A percentile compares a stretch with the other conserved stretches of the same genome.
Conservation (phyloP, 2,329 filamentous ascomycete genomes). For the Alternaria alternata region DNA sequence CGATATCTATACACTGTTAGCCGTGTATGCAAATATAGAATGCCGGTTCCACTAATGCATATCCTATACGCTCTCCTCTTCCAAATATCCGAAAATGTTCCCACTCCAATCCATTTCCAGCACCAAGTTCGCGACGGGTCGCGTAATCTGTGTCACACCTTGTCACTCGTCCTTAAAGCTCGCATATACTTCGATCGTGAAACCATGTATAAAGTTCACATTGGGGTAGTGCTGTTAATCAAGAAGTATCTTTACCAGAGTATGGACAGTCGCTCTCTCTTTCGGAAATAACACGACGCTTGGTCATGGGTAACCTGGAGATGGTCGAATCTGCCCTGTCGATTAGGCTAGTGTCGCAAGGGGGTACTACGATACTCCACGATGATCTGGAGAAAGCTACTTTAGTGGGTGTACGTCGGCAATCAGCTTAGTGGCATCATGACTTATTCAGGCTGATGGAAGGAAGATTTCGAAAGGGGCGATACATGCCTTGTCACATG, state of each 20-base stretch:
- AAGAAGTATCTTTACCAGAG: background rate
- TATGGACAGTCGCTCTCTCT: background rate
- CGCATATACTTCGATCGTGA: background rate
- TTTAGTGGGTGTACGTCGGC: background rate
- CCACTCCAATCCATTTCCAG: too few species aligned
- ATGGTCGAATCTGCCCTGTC: background rate
- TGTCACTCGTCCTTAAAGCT: background rate
- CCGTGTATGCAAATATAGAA: background rate
- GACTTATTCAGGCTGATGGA: background rate
- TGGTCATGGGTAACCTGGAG: background rate
- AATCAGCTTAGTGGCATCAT: background rate
- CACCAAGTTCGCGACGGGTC: too few species aligned
- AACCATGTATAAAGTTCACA: background rate
- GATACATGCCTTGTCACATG: background rate
- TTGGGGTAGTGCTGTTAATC: background rate
- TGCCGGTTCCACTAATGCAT: too few species aligned
- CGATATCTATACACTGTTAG: background rate
- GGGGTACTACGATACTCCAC: background rate
- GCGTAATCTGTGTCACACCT: background rate
- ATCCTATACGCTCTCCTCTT: background rate
- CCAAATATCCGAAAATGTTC: too few species aligned
- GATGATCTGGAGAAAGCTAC: slow-evolving; percentile 4
- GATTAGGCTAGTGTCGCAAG: background rate
- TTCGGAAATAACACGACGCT: background rate
- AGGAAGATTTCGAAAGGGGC: background rate